A percentile compares a stretch with the other conserved stretches of the same genome.
These are phyloP conservation scores for Phytophthora niederhauseri DNA, from an alignment of 352 stramenopile genomes.

Conservation along the genomic window DNA sequence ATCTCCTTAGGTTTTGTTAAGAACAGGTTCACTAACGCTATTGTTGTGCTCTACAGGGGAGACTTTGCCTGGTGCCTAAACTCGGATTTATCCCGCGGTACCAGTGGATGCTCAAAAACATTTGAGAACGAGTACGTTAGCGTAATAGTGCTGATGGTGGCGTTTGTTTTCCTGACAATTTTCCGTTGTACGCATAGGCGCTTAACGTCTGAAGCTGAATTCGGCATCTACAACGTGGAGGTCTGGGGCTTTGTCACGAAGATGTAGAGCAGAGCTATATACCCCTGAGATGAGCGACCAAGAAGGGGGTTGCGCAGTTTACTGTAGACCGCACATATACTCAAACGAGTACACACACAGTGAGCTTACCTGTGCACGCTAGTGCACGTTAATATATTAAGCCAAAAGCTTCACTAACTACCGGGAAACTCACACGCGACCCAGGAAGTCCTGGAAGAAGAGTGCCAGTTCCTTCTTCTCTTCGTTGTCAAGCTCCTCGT, in stretches of 20 bases:
- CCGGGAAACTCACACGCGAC: slow-evolving; percentile 16
- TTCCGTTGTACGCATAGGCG: slow-evolving; percentile 24
- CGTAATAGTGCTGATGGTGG: background rate
- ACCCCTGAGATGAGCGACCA: too few relatives aligned
- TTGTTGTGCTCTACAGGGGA: slow-evolving; percentile 32
- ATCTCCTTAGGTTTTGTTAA: background rate
- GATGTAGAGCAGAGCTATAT: slow-evolving; percentile 29
- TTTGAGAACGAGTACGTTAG: slow-evolving; percentile 59
- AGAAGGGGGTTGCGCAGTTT: background rate
- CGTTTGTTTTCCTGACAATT: background rate
- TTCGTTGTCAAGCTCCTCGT: slow-evolving; percentile 52
- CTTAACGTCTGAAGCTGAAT: slow-evolving; percentile 55
- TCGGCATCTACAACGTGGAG: slow-evolving; percentile 66
- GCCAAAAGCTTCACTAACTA: slow-evolving; percentile 8
- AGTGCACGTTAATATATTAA: slow-evolving; percentile 31
- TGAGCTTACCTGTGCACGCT: slow-evolving; percentile 5
- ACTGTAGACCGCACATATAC: background rate
- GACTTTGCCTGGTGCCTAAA: slow-evolving; percentile 76
- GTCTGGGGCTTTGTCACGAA: slow-evolving; percentile 73
- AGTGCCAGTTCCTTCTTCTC: slow-evolving; percentile 59
- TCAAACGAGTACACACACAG: slow-evolving; percentile 1
- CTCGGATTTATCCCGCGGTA: slow-evolving; percentile 64
- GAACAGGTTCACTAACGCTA: background rate
- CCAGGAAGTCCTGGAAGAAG: slow-evolving; percentile 51
- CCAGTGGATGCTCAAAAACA: slow-evolving; percentile 53